Conservation (phyloP, 164 flowering plant species). For the Piper longum region DNA sequence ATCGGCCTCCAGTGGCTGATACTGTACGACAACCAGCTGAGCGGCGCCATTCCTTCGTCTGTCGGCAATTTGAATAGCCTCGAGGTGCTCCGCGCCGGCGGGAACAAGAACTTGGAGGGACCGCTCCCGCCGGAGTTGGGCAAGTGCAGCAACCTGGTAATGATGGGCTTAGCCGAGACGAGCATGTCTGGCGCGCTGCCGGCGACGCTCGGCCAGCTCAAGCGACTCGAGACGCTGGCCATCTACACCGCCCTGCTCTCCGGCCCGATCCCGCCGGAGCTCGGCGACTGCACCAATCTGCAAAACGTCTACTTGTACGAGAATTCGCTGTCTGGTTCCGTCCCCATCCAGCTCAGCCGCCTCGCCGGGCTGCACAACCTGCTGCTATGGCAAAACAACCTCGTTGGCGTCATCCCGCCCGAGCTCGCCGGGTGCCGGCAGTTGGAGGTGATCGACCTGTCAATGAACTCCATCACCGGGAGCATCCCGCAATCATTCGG, state of each 20-base stretch:
- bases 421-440: constrained; percentile 63
- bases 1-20: constrained; percentile 37
- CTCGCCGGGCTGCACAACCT: constrained; percentile 55
- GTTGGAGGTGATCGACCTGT: constrained; percentile 55
- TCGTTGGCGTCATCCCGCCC: constrained; percentile 67
- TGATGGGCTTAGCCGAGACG: constrained; percentile 86
- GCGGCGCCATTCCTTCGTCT: constrained; percentile 59
- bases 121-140: constrained; percentile 78
- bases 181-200: constrained; percentile 77
- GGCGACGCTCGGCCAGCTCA: constrained; percentile 50
- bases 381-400: constrained; percentile 77
- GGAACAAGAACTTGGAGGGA: constrained; percentile 80
- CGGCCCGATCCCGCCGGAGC: constrained; percentile 75
- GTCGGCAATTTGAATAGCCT: constrained; percentile 50
- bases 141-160: constrained; percentile 48
- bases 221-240: constrained; percentile 59
- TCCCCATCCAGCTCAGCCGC: constrained; percentile 51
- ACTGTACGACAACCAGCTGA: constrained; percentile 63
- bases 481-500: constrained; percentile 59
- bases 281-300: constrained; percentile 65
- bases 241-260: constrained; percentile 69
- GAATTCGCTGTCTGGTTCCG: constrained; percentile 66
- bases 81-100: constrained; percentile 59
- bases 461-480: constrained; percentile 64
- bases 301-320: constrained; percentile 75